A percentile compares a stretch with the other conserved stretches of the same genome.
Conservation (phyloP, 1,139 yeast species). For the Yamadazyma atmosphaerica region DNA sequence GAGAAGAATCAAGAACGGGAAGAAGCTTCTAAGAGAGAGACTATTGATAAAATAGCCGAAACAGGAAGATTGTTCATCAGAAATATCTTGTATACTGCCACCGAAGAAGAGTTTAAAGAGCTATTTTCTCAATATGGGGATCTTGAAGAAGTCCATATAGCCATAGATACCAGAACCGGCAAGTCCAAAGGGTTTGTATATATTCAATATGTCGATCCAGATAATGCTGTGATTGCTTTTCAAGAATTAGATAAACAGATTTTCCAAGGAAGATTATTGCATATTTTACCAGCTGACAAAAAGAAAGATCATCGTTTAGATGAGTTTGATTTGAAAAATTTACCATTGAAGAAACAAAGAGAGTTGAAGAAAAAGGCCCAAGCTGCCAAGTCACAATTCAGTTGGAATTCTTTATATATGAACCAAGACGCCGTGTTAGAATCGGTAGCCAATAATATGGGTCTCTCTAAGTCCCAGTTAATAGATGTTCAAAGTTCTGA, state of each 20-base stretch:
- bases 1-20: constrained; percentile 18
- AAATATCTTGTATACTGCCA: constrained; percentile 77
- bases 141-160: constrained; percentile 82
- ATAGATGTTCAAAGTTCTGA: constrained; percentile 84
- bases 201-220: constrained; percentile 63
- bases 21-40: constrained; percentile 39
- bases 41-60: constrained; percentile 51
- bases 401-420: constrained; percentile 94
- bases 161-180: constrained; percentile 87
- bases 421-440: constrained; percentile 90
- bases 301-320: constrained; percentile 79
- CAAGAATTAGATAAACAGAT: constrained; percentile 77
- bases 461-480: constrained; percentile 77
- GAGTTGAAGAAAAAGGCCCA: constrained; percentile 81
- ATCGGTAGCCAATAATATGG: constrained; percentile 82
- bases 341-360: constrained; percentile 88
- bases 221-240: constrained; percentile 77
- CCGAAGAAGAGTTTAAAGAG: constrained; percentile 72
- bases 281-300: constrained; percentile 81
- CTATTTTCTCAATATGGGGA: constrained; percentile 60
- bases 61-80: constrained; percentile 89
- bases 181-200: constrained; percentile 93
- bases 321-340: constrained; percentile 84
- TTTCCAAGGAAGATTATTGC: constrained; percentile 92
- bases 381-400: constrained; percentile 82